Evolutionary conservation across 257 asterid species (phyloP), one percentile per base, ranked within the genome.

Genomic region (Nicotiana attenuata): DNA sequence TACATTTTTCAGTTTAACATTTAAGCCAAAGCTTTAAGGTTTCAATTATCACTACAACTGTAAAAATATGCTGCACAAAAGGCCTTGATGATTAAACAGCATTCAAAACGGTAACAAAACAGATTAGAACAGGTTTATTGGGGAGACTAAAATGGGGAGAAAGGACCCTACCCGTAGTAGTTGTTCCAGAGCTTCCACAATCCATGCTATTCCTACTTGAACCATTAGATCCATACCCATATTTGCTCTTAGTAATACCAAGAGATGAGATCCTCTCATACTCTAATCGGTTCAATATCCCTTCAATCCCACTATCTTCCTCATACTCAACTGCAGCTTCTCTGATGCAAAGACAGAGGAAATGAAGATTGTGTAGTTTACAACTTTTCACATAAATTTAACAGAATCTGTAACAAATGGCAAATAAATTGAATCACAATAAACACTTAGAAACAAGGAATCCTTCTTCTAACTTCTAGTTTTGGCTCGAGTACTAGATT

Each of bases 251-350:
- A 84, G 86, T 76, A 78, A 88, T 84, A 80, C 91, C 94, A 55
- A 93, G 78, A 60, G 91, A 86, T 1, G 56, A 87, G 78, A 81
- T 89, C 90, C 98, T 92, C 87, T 94, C 93, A 85, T 90, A 94
- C 89, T 90, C 94, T 86, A 96, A 85, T 83, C 98, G 87, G 78
- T 88, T 90, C 89, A 96, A 79, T 85, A 96, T 94, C 76, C 98
- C 98, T 17, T 88, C 91, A 82, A 94, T 83, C 45, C 93, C 98
- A 5, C 87, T 80, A 80, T 86, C 92, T 88, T 85, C 90, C 66
- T 86, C 91, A 65, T 85, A 82, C 66, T 85, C 91, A 69, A 85
- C 82, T 84, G 78, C 88, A 67, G 33, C 77, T 73, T 90, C 92
- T 81, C 98, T 96, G 83, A 76, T 84, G 60, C 88, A 90, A 80